Evolutionary conservation across 2,329 filamentous ascomycete species (phyloP).

Genomic region (Aspergillus udagawae): DNA sequence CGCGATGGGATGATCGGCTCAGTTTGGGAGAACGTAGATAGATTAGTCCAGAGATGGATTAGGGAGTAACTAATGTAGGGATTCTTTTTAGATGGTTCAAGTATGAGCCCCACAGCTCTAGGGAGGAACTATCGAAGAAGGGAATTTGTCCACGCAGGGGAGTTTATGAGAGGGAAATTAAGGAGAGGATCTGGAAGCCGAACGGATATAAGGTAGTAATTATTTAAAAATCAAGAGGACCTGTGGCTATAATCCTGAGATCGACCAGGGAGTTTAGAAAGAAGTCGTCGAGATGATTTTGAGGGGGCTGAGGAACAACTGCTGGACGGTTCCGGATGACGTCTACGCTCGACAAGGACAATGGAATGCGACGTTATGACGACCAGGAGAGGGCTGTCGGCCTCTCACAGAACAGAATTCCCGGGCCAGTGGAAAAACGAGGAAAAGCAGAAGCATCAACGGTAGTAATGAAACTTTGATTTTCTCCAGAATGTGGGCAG

Average conservation of each 20-base stretch:
- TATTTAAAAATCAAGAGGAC: not conserved
- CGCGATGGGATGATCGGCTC: not conserved
- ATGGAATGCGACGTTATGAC: conserved; percentile 20
- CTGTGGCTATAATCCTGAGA: not conserved
- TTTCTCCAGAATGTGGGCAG: not conserved
- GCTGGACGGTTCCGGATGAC: conserved; percentile 29
- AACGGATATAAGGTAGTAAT: not conserved
- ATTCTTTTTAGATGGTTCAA: not conserved
- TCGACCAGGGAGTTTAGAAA: not conserved
- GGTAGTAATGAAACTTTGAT: not conserved
- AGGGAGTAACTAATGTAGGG: not conserved
- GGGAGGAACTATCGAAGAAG: conserved; percentile 8
- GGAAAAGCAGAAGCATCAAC: not conserved
- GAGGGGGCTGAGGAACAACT: not conserved
- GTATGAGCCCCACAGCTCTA: not conserved
- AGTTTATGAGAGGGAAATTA: not conserved
- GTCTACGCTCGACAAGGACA: conserved; percentile 25
- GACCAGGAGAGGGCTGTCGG: not conserved
- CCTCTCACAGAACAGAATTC: conserved; percentile 9
- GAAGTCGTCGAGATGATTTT: conserved; percentile 1
- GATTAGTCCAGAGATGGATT: not conserved
- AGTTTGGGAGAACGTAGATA: not conserved
- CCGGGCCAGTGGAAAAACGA: conserved; percentile 6
- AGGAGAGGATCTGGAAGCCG: not conserved
- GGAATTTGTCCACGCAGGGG: not conserved